Evolutionary conservation across 768 basidiomycete genomes (phyloP).

Genomic region (Suillus lakei): DNA sequence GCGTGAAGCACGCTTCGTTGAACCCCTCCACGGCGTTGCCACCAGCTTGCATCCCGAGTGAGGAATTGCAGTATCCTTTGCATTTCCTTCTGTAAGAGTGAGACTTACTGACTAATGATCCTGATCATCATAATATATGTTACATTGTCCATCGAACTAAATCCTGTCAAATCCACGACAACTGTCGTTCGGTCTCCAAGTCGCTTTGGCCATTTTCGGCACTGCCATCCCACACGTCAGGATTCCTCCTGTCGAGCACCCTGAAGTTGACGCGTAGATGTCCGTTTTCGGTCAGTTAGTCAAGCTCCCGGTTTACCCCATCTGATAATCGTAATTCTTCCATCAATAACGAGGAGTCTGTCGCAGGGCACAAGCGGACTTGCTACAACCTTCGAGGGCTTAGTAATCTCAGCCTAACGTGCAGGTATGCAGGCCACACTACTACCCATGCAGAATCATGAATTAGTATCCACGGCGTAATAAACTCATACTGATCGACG

Average conservation of each 20-base stretch:
- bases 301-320: neutral
- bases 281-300: no score
- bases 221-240: neutral
- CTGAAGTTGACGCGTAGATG: neutral
- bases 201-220: neutral
- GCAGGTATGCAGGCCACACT: neutral
- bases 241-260: neutral
- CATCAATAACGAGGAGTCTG: neutral
- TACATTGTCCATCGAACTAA: neutral
- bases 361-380: neutral
- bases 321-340: neutral
- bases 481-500: neutral
- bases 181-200: neutral
- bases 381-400: neutral
- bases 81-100: neutral
- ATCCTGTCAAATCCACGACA: slow-evolving; percentile 39
- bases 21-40: neutral
- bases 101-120: neutral
- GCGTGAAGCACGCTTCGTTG: neutral
- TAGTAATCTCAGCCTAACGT: neutral
- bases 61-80: neutral
- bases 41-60: neutral
- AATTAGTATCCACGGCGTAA: slow-evolving; percentile 2
- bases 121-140: neutral
- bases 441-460: neutral